Evolutionary conservation across 345 rosid genomes (phyloP).

Genomic region (Lepidium didymum): DNA sequence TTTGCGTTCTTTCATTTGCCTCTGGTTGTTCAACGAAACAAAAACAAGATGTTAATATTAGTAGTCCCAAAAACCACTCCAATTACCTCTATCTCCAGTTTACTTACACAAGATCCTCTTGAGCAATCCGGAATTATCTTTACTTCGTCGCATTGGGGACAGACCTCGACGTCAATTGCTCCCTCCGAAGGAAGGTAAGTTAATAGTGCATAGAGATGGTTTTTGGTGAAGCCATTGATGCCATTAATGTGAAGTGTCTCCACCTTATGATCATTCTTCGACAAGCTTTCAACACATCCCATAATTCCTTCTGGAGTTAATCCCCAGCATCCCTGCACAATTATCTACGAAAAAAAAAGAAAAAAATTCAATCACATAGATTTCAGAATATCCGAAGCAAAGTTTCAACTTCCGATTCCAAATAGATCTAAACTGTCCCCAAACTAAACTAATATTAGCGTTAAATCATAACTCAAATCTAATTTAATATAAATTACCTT

Average conservation of each 20-base stretch:
- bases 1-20: slow-evolving; percentile 9
- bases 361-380: no score
- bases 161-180: slow-evolving; percentile 48
- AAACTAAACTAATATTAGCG: background rate
- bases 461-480: background rate
- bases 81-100: background rate
- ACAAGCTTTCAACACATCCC: slow-evolving; percentile 41
- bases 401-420: background rate
- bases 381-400: no score
- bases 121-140: slow-evolving; percentile 55
- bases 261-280: slow-evolving; percentile 25
- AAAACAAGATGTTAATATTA: background rate
- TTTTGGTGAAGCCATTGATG: slow-evolving; percentile 40
- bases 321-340: slow-evolving; percentile 52
- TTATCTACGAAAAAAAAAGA: slow-evolving; percentile 30
- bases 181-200: slow-evolving; percentile 20
- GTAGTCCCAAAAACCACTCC: background rate
- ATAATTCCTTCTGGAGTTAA: slow-evolving; percentile 69
- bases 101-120: slow-evolving; percentile 35
- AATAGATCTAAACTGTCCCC: background rate
- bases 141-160: slow-evolving; percentile 59
- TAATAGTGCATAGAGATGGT: slow-evolving; percentile 39
- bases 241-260: slow-evolving; percentile 45
- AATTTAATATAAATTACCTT: slow-evolving; percentile 34
- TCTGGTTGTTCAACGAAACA: slow-evolving; percentile 7